Evolutionary conservation across 2,329 filamentous ascomycete genomes (phyloP).

Genomic region (Atkinsonella texensis): DNA sequence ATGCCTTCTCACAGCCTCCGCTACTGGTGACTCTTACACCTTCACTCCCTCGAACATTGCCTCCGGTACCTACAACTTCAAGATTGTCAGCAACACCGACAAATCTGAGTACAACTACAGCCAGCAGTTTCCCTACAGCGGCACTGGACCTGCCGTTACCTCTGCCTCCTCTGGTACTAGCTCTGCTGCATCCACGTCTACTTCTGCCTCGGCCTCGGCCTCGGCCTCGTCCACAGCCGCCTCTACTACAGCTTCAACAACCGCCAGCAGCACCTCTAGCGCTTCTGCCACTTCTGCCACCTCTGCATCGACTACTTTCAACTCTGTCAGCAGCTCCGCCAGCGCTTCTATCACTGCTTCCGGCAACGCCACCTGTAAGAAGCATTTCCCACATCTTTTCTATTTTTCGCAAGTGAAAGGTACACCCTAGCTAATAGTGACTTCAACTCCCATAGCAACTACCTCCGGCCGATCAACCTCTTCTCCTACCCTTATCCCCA

Average conservation of each 20-base stretch:
- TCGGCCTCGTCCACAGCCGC: background rate
- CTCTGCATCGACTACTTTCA: slow-evolving; percentile 3
- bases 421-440: background rate
- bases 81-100: slow-evolving; percentile 18
- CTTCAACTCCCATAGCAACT: background rate
- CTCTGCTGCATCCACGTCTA: slow-evolving; percentile 6
- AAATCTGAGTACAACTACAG: slow-evolving; percentile 20
- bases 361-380: slow-evolving; percentile 9
- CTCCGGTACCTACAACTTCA: slow-evolving; percentile 23
- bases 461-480: slow-evolving; percentile 3
- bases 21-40: slow-evolving; percentile 15
- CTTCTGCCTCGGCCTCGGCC: slow-evolving; percentile 2
- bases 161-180: slow-evolving; percentile 6
- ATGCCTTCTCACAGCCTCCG: slow-evolving; percentile 8
- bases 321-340: slow-evolving; percentile 3
- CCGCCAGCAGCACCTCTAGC: slow-evolving; percentile 3
- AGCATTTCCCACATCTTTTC: background rate
- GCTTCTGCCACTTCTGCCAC: slow-evolving; percentile 5
- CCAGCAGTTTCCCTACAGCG: slow-evolving; percentile 18
- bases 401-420: too few species aligned
- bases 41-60: slow-evolving; percentile 17
- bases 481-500: slow-evolving; percentile 14
- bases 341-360: slow-evolving; percentile 2
- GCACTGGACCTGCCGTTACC: slow-evolving; percentile 9
- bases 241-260: slow-evolving; percentile 6